A percentile compares a stretch with the other conserved stretches of the same genome.
Evolutionary conservation across 1,284 basidiomycete species (phyloP).

Genomic region (Cryptococcus hybrid): DNA sequence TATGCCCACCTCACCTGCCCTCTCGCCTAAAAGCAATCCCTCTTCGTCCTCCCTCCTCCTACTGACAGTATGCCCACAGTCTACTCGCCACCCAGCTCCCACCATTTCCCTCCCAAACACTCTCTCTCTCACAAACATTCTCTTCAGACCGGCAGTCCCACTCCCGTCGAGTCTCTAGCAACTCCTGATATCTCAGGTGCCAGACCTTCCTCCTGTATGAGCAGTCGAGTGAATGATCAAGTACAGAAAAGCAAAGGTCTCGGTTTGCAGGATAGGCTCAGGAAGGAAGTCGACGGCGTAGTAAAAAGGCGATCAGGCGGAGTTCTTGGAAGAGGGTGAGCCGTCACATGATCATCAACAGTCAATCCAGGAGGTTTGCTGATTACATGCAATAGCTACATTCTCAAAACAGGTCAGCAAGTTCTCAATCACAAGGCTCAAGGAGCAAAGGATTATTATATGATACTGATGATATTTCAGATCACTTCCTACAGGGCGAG

Average conservation of each 20-base stretch:
- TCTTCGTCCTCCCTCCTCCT: no score
- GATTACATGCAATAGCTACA: constrained; percentile 56
- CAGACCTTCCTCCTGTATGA: no score
- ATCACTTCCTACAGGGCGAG: constrained; percentile 81
- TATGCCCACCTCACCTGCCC: no score
- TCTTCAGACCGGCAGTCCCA: no score
- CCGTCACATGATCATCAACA: background rate
- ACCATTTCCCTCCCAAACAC: no score
- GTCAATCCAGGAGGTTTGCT: background rate
- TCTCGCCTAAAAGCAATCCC: no score
- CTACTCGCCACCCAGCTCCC: no score
- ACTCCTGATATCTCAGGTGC: no score
- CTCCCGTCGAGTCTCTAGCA: no score
- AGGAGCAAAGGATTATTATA: constrained; percentile 3
- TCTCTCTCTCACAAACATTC: no score
- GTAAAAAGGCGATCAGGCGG: constrained; percentile 86
- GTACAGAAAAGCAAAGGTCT: constrained; percentile 19
- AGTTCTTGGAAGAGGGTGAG: constrained; percentile 71
- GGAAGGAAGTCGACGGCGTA: constrained; percentile 53
- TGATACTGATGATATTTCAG: constrained; percentile 38
- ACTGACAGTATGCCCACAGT: no score
- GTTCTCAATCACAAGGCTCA: constrained; percentile 1
- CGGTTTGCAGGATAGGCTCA: constrained; percentile 37
- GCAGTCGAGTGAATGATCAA: background rate
- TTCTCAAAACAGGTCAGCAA: constrained; percentile 71